Percentiles rank a stretch among this genome's conserved stretches.
Evolutionary conservation across 345 rosid species (phyloP).

Genomic region (Balakata baccata): DNA sequence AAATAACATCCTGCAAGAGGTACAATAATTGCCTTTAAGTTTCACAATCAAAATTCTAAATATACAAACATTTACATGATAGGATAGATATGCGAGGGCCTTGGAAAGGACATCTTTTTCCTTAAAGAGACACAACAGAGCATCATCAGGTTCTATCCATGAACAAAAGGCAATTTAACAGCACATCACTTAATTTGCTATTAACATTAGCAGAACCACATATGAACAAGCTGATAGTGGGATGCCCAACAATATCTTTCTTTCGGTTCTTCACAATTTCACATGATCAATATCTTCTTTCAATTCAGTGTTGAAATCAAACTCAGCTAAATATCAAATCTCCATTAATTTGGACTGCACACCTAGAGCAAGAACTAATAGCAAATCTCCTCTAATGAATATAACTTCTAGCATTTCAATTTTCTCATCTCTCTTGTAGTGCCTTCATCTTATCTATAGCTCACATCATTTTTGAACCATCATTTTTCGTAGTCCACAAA

Average conservation of each 20-base stretch:
- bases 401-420: background rate
- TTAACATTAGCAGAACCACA: no score
- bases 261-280: no score
- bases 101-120: background rate
- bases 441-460: background rate
- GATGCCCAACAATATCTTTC: no score
- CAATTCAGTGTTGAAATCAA: no score
- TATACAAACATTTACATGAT: background rate
- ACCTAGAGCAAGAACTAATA: no score
- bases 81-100: background rate
- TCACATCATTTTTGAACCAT: background rate
- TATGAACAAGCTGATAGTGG: no score
- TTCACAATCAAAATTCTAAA: background rate
- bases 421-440: background rate
- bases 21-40: background rate
- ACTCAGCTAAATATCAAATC: no score
- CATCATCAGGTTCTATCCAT: background rate
- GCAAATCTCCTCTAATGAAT: no score
- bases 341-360: no score
- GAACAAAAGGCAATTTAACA: no score
- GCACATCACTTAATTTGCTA: no score
- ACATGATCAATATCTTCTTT: no score
- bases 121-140: background rate
- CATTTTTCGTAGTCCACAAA: background rate
- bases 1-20: constrained; percentile 23